Evolutionary conservation across 2,329 filamentous ascomycete species (phyloP), one percentile per base, ranked within the genome.

Genomic region (Sordariomycetes sp.): DNA sequence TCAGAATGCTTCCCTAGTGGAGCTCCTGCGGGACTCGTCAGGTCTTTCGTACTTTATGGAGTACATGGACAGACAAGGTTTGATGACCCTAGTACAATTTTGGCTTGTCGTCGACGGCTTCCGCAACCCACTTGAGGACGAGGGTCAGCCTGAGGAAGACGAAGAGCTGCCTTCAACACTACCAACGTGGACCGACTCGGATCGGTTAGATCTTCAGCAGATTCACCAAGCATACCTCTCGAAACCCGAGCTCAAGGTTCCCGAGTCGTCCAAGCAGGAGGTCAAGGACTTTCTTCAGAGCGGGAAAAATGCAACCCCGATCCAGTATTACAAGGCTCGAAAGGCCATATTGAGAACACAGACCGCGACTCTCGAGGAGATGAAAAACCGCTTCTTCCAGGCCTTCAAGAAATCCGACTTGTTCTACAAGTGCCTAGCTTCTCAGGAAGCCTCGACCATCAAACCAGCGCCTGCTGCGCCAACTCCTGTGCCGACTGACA

Each of bases 21-120:
- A 96, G 43, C 70, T 98, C n/a, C 68, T 98, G 38, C 82, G 88
- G 45, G 87, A 93, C 55, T 76, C 92, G 3, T 83, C 90, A 2
- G 90, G 86, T 1, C 68, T 98, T 8, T 96, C 92, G 3, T 98
- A 94, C 54, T 96, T 98, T 61, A 98, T 98, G 92, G 92, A 98
- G 54, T 96, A 87, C 50, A 98, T 98, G 92, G 92, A 98, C 54
- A 79, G 92, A 27, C 83, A 88, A 52, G 72, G 74, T 12, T 68
- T 90, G 18, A 90, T 96, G 81, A 74, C 83, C 11, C 64, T 95
- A 30, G 88, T 98, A 6, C 92, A 98, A 50, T 98, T 96, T 57
- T 98, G 90, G 87, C 79, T 98, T 26, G 92, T 96, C 4, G 92
- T 96, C 6, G 92, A 98, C 59, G 90, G 92, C 1, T 86, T 96